Conservation (phyloP, 768 basidiomycete genomes). For the Sarcomyxa edulis region DNA sequence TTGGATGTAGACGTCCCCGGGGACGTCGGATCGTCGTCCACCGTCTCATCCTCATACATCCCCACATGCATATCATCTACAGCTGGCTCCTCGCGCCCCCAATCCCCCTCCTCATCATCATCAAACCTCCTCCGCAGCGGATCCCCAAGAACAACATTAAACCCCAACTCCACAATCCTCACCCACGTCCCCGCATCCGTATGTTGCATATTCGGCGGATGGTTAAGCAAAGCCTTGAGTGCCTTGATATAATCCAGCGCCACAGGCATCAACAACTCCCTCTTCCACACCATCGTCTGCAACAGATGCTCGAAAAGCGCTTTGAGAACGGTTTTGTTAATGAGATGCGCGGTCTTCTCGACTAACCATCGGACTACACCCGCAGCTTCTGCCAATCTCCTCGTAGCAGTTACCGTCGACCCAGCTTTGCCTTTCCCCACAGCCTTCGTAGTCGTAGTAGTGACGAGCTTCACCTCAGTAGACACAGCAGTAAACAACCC, state of each 20-base stretch:
- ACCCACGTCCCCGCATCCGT: slow-evolving; percentile 64
- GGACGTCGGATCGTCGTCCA: slow-evolving; percentile 12
- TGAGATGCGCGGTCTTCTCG: slow-evolving; percentile 50
- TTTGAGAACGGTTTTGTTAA: slow-evolving; percentile 52
- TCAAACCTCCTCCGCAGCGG: slow-evolving; percentile 29
- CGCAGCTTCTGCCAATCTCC: slow-evolving; percentile 64
- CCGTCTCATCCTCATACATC: slow-evolving; percentile 21
- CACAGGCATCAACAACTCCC: slow-evolving; percentile 53
- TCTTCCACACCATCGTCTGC: slow-evolving; percentile 49
- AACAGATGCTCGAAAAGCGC: slow-evolving; percentile 61
- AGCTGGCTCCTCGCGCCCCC: neutral
- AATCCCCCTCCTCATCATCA: slow-evolving; percentile 13
- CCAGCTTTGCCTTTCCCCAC: slow-evolving; percentile 33
- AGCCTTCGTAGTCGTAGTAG: too few species aligned
- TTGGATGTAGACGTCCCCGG: slow-evolving; percentile 18
- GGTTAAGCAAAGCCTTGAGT: slow-evolving; percentile 57
- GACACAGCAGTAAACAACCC: slow-evolving; percentile 64
- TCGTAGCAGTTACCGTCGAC: slow-evolving; percentile 38
- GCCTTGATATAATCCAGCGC: slow-evolving; percentile 82
- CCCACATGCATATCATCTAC: slow-evolving; percentile 13
- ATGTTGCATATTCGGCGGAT: slow-evolving; percentile 75
- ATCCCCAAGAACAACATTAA: slow-evolving; percentile 75
- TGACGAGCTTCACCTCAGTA: too few species aligned
- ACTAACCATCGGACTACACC: slow-evolving; percentile 68
- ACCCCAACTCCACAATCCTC: slow-evolving; percentile 59